These are phyloP conservation scores for Alternaria sp. DNA, from an alignment of 2,329 filamentous ascomycete species.

Conservation along the genomic window DNA sequence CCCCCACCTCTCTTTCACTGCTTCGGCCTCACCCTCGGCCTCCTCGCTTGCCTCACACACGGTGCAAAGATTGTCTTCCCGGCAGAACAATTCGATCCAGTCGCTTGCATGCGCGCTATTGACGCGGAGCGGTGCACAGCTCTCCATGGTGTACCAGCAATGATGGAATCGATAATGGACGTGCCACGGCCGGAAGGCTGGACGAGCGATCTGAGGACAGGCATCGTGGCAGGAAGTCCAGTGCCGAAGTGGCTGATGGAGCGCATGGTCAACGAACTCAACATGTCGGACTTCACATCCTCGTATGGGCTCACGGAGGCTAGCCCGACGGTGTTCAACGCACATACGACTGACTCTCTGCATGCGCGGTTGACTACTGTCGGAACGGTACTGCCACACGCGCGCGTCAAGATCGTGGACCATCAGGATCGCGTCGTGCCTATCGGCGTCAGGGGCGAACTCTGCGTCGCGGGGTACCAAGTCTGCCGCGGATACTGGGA, in stretches of 20 bases:
- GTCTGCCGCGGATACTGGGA: constrained; percentile 69
- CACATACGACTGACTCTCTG: constrained; percentile 74
- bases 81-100: constrained; percentile 71
- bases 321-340: constrained; percentile 80
- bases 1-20: constrained; percentile 86
- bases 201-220: constrained; percentile 65
- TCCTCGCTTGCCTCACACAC: constrained; percentile 75
- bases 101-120: constrained; percentile 70
- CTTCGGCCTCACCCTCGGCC: constrained; percentile 79
- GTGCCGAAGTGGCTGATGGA: constrained; percentile 79
- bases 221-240: constrained; percentile 79
- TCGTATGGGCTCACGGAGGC: constrained; percentile 73
- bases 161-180: constrained; percentile 73
- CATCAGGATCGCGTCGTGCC: constrained; percentile 69
- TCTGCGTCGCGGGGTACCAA: constrained; percentile 80
- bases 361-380: constrained; percentile 72
- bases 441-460: constrained; percentile 71
- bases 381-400: constrained; percentile 76
- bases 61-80: constrained; percentile 79
- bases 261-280: constrained; percentile 70
- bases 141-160: constrained; percentile 81
- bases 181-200: constrained; percentile 57
- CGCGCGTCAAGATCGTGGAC: constrained; percentile 77
- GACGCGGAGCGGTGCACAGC: constrained; percentile 63
- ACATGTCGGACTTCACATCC: constrained; percentile 73